Percentiles rank a stretch among this genome's conserved stretches.
These are phyloP conservation scores for Cucumis cinereus DNA, from an alignment of 306 rosid species.

Conservation along the genomic window DNA sequence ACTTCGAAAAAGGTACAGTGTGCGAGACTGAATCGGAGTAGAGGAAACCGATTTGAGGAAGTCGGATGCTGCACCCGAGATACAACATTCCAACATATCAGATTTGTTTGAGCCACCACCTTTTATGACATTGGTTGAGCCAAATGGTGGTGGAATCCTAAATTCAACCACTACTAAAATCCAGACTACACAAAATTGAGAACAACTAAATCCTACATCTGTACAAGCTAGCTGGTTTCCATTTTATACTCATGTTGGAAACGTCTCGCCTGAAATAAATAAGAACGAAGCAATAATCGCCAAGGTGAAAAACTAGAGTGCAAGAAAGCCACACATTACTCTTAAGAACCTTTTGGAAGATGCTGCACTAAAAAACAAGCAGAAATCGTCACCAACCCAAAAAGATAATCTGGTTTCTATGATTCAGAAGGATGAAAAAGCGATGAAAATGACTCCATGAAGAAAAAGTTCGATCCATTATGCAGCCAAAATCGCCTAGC, in stretches of 20 bases:
- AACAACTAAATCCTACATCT: conserved; percentile 20
- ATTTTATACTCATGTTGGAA: conserved; percentile 36
- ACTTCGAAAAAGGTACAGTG: no score
- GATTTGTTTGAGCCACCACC: conserved; percentile 69
- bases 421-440: conserved; percentile 22
- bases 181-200: conserved; percentile 19
- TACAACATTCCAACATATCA: conserved; percentile 31
- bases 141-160: conserved; percentile 13
- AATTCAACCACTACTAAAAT: conserved; percentile 26
- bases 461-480: conserved; percentile 38
- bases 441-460: conserved; percentile 16
- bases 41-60: conserved; percentile 20
- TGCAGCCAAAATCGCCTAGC: conserved; percentile 30
- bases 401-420: conserved; percentile 23
- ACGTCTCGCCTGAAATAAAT: conserved; percentile 51
- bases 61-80: conserved; percentile 19
- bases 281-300: conserved; percentile 70
- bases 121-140: conserved; percentile 70
- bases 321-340: conserved; percentile 58
- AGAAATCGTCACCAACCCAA: conserved; percentile 29
- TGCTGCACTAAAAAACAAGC: conserved; percentile 39
- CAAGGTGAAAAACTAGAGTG: conserved; percentile 78
- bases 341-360: conserved; percentile 73
- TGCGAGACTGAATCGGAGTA: conserved; percentile 8
- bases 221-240: conserved; percentile 77